These are phyloP conservation scores for Auricularia heimuer DNA, from an alignment of 768 basidiomycete species.

Conservation along the genomic window DNA sequence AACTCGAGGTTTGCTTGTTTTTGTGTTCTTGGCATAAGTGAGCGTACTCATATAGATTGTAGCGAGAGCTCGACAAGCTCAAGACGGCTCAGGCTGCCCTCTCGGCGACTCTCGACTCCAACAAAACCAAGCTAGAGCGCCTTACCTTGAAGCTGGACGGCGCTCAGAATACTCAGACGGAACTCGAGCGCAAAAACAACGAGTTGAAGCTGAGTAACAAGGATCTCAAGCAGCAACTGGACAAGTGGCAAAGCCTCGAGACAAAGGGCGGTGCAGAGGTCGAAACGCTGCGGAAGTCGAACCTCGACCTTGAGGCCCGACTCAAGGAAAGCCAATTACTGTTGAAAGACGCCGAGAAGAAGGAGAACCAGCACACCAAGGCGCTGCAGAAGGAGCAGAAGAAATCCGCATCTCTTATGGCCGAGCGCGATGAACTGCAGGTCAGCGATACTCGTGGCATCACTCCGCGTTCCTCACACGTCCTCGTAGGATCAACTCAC, in stretches of 20 bases:
- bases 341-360: slow-evolving; percentile 22
- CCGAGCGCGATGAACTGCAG: background rate
- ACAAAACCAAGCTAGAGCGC: slow-evolving; percentile 43
- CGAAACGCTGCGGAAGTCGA: slow-evolving; percentile 43
- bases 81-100: background rate
- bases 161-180: slow-evolving; percentile 38
- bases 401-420: background rate
- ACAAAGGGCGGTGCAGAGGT: slow-evolving; percentile 50
- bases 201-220: slow-evolving; percentile 47
- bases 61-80: background rate
- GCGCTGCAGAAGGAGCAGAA: slow-evolving; percentile 14
- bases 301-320: slow-evolving; percentile 46
- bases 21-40: background rate
- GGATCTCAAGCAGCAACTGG: slow-evolving; percentile 53
- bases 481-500: background rate
- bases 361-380: slow-evolving; percentile 13
- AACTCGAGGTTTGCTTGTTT: background rate
- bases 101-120: background rate
- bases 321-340: slow-evolving; percentile 35
- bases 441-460: background rate
- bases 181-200: slow-evolving; percentile 46
- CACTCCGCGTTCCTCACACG: too few species aligned
- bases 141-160: slow-evolving; percentile 48
- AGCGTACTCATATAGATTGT: background rate
- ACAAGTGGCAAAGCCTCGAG: slow-evolving; percentile 60